Base-by-base conservation (phyloP, 2,329 filamentous ascomycete genomes). In the Colletotrichum eleusines region DNA sequence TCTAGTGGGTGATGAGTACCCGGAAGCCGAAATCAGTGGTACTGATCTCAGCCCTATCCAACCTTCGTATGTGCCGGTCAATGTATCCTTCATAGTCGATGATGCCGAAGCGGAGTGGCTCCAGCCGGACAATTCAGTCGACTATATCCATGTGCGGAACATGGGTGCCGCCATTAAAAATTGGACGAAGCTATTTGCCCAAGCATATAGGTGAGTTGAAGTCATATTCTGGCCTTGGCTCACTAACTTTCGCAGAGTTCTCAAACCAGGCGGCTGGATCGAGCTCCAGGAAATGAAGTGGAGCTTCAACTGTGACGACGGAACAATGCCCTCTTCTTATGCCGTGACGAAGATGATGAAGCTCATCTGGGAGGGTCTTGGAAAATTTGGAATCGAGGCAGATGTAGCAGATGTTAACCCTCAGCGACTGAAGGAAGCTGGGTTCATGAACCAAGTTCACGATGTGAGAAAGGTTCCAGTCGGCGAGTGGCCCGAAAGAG, bases 311-410 rank as follows among this genome's bases (percentile, higher is more conserved):
- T 84, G 80, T 50, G 84, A 86, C 60, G 85, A 87, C 62, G 79
- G 74, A 12, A 82, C 81, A 0, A 70, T 83, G 23, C 7, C 68
- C 0, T 33, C 63, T 3, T 73, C 74, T 8, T 72, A 77, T 28
- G 76, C 75, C 0, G 71, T 74, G 0, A 46, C 62, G 0, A 80
- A 80, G 46, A 78, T 78, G 63, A 76, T 79, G 42, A 80, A 83
- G 54, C 80, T 89, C 74, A 76, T 79, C 3, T 83, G 85, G 23
- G 85, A 84, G 0, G 88, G 88, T 0, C 89, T 90, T 71, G 78
- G 81, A 57, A 82, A 88, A 81, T 78, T 61, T 62, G 83, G 90
- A 0, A 78, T 78, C 0, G 83, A 88, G 74, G 78, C 81, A 2
- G 75, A 85, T 82, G 76, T 83, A 84, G 78, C 86, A 85, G 84